A percentile compares a stretch with the other conserved stretches of the same genome.
phyloP scores from a whole-genome alignment of 2,329 filamentous ascomycete genomes.

The Diaporthe aspalathi region DNA sequence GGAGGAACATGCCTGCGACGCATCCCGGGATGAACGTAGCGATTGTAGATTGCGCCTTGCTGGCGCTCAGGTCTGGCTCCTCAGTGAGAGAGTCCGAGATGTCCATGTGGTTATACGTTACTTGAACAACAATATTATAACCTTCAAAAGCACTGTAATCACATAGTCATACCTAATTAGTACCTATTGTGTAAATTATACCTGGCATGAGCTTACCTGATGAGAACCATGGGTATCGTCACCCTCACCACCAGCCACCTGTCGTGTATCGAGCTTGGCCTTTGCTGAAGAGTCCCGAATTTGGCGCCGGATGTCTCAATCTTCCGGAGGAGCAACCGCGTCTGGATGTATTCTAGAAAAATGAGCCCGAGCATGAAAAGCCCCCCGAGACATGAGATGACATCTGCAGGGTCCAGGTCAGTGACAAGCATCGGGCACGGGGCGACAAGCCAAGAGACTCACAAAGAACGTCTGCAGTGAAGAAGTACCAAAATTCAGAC shows the following conservation, averaged over 20 bases:
- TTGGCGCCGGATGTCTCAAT: slow-evolving; percentile 22
- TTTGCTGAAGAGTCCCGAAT: slow-evolving; percentile 36
- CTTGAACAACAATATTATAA: slow-evolving; percentile 30
- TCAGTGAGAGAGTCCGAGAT: not conserved
- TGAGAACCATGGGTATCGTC: slow-evolving; percentile 9
- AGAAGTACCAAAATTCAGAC: slow-evolving; percentile 23
- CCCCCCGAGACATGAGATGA: slow-evolving; percentile 2
- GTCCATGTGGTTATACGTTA: not conserved
- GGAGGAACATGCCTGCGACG: slow-evolving; percentile 35
- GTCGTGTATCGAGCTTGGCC: slow-evolving; percentile 35
- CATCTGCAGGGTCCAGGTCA: not conserved
- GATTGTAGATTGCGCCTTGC: slow-evolving; percentile 9
- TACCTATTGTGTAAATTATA: not conserved
- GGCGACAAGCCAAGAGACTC: not conserved
- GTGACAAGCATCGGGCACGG: not conserved
- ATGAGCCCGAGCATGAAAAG: slow-evolving; percentile 34
- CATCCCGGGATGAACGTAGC: slow-evolving; percentile 36
- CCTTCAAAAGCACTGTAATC: slow-evolving; percentile 31
- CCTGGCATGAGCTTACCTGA: slow-evolving; percentile 21
- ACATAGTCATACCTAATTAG: not conserved
- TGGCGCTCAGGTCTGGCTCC: slow-evolving; percentile 33
- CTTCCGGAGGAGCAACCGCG: slow-evolving; percentile 31
- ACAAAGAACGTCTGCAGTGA: slow-evolving; percentile 34
- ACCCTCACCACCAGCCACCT: slow-evolving; percentile 37
- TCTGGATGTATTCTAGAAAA: slow-evolving; percentile 36